Evolutionary conservation across 192 early-diverging fungal species (phyloP).

Genomic region (Linnemannia exigua): DNA sequence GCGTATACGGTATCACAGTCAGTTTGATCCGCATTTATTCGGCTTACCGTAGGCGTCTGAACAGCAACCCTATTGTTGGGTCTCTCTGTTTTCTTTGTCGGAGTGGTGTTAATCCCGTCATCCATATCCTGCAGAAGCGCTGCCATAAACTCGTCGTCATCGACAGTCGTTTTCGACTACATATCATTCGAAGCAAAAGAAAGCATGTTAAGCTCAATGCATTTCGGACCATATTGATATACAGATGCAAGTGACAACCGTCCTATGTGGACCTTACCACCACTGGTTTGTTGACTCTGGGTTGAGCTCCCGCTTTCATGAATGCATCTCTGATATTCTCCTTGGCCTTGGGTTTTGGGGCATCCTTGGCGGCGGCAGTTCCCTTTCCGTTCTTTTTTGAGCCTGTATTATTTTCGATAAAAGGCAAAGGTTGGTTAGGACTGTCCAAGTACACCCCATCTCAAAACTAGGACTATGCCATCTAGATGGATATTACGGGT

Average conservation of each 20-base stretch:
- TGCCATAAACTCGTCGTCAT: conserved; percentile 49
- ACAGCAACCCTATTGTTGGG: conserved; percentile 18
- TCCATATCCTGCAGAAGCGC: conserved; percentile 32
- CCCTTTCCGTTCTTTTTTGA: conserved; percentile 49
- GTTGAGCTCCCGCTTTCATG: conserved; percentile 39
- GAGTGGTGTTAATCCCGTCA: conserved; percentile 12
- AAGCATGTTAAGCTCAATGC: background rate
- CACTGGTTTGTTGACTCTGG: conserved; percentile 11
- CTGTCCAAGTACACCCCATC: background rate
- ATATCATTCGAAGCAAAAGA: background rate
- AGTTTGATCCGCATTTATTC: background rate
- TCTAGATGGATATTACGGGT: background rate
- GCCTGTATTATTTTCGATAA: conserved; percentile 10
- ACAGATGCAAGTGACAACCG: background rate
- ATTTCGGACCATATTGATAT: background rate
- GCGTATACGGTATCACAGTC: background rate
- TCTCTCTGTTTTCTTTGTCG: conserved; percentile 25
- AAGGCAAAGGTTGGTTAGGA: background rate
- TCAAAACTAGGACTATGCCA: no score
- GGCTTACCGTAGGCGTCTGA: conserved; percentile 33
- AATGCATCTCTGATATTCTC: conserved; percentile 53
- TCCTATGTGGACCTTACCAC: background rate
- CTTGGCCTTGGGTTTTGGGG: conserved; percentile 31
- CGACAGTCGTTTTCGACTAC: conserved; percentile 25
- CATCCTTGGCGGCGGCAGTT: background rate